Evolutionary conservation across 2,329 filamentous ascomycete species (phyloP), one percentile per base, ranked within the genome.

Genomic region (Aspergillus quadrilineatus): DNA sequence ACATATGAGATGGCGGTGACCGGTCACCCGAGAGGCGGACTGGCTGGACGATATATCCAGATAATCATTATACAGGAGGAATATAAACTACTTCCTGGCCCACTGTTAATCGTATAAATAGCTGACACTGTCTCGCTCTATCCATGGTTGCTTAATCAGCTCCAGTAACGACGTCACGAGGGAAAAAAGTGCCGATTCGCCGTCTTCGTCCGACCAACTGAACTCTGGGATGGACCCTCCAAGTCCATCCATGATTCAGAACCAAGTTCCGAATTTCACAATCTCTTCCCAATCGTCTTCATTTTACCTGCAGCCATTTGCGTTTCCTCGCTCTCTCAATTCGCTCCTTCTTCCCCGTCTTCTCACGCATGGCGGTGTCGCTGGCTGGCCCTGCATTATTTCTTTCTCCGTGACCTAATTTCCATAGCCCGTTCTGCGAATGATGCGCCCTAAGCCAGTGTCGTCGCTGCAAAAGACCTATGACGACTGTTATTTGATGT

Each of bases 401-500:
- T 59, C 61, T 54, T 60, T 46, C 37, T 14, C 44, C 54, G 30
- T 53, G 49, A 22, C 22, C 3, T 22, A 22, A 57, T 43, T 41
- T 36, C n/a, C n/a, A 39, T 46, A 36, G 12, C 45, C 51, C 43
- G 12, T 50, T 50, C 39, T 55, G 59, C 59, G 59, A 69, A 82
- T 80, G 77, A 82, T 79, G 73, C 76, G 76, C 70, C 73, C 73
- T 73, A 86, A 85, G 70, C 79, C 81, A 60, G 82, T 86, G 70
- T 86, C 89, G 75, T 86, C 86, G 60, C 85, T 97, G 74, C 93
- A 97, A 78, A 97, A 96, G 83, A 96, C 92, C 55, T 97, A 97
- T 77, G 93, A 97, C 78, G 92, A 97, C 75, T 92, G 89, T 75
- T 97, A 96, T 77, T 78, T 97, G 66, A 92, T 89, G 70, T 97